Base-by-base conservation (phyloP, 2,329 filamentous ascomycete species). In the Ilyonectria destructans region DNA sequence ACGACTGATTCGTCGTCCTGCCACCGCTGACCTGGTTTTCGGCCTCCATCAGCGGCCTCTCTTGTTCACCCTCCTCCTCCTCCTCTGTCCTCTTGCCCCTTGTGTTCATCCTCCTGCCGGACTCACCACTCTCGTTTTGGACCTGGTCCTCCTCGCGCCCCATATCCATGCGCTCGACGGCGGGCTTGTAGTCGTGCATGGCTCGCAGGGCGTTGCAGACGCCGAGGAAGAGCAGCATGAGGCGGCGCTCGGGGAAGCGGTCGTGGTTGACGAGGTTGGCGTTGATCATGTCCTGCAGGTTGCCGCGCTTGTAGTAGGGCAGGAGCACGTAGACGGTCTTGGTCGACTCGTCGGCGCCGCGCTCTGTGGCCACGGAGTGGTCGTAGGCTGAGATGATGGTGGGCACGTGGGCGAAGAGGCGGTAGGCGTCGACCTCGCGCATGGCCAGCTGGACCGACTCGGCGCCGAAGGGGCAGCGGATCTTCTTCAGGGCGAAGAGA, bases 321-420 rank as follows among this genome's bases (percentile, higher is more conserved):
- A 99, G 87, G 49, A 99, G 86, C 69, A 99, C 96, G 82, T 99
- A 99, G 60, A 98, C 96, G 0, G 96, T 98, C 85, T 98, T 98
- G 69, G 91, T 87, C 83, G 80, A 81, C 69, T 89, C 89, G 74
- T 90, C 88, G 62, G 84, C 85, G 73, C 84, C 89, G 81, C 89
- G 87, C 81, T 97, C 94, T 29, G 90, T 91, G 57, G 92, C 90
- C 68, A 97, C 92, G 75, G 89, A 89, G 82, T 97, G 93, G 83
- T 97, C 95, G 77, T 96, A 86, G 73, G 90, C 90, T 77, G 92
- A 91, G 80, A 98, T 97, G 81, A 98, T 96, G 82, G 95, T 94
- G 10, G 92, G 90, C 70, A 94, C 90, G 73, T 92, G 91, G 62
- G 90, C 86, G 84, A 99, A 99, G 67, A 98, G 90, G 72, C 92